Evolutionary conservation across 2,329 filamentous ascomycete genomes (phyloP).

Genomic region (Penicillium sp.): DNA sequence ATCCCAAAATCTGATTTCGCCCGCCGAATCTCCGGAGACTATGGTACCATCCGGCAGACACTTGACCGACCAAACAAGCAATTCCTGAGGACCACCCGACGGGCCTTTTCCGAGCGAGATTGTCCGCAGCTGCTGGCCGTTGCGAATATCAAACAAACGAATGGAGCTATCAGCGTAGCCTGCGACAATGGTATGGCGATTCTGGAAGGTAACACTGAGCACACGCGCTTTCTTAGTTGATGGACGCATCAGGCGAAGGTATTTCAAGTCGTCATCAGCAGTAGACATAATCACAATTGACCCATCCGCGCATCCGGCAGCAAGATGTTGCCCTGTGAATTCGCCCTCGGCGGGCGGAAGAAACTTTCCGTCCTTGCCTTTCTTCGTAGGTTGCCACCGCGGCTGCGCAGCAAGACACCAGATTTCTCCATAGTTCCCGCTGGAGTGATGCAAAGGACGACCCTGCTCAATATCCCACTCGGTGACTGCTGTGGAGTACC

Average conservation of each 20-base stretch:
- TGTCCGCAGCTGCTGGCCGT: constrained; percentile 66
- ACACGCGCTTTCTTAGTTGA: constrained; percentile 81
- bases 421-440: constrained; percentile 89
- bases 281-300: constrained; percentile 82
- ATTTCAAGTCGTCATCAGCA: constrained; percentile 73
- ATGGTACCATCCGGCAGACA: constrained; percentile 82
- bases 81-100: constrained; percentile 69
- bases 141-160: constrained; percentile 78
- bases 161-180: constrained; percentile 98
- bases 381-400: constrained; percentile 41
- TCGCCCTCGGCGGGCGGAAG: constrained; percentile 35
- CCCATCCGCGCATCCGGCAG: constrained; percentile 86
- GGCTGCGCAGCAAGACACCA: constrained; percentile 95
- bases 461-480: constrained; percentile 89
- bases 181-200: constrained; percentile 72
- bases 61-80: constrained; percentile 90
- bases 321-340: constrained; percentile 57
- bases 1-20: constrained; percentile 89
- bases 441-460: constrained; percentile 70
- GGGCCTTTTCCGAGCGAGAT: constrained; percentile 82
- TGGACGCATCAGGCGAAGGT: constrained; percentile 69
- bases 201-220: constrained; percentile 85
- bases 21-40: constrained; percentile 89
- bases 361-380: constrained; percentile 33
- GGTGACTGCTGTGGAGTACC: constrained; percentile 83